These are phyloP conservation scores for Trichoderma parareesei DNA, from an alignment of 495 filamentous ascomycete species.

Conservation along the genomic window DNA sequence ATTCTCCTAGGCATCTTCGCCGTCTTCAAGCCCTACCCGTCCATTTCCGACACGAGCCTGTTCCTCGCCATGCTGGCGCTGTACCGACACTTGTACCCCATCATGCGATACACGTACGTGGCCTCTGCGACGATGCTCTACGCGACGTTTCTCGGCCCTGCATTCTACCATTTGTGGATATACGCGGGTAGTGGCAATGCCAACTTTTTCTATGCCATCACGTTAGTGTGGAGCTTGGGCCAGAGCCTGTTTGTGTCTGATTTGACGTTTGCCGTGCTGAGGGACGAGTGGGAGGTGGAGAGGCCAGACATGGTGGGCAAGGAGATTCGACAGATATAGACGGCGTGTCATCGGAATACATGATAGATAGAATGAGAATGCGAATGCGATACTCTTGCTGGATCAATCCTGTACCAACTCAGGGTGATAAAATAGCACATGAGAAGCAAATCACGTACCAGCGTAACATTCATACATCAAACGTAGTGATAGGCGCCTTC, in stretches of 20 bases:
- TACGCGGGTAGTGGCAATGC: slow-evolving; percentile 97
- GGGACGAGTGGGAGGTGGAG: slow-evolving; percentile 93
- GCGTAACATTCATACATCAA: not conserved
- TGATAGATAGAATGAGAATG: not conserved
- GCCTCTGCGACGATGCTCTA: slow-evolving; percentile 75
- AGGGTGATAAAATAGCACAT: not conserved
- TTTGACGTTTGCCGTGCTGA: slow-evolving; percentile 72
- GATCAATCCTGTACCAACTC: not conserved
- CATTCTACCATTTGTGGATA: slow-evolving; percentile 97
- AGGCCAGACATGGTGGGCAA: slow-evolving; percentile 81
- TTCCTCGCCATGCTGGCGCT: slow-evolving; percentile 77
- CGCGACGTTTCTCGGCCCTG: slow-evolving; percentile 78
- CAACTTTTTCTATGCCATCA: slow-evolving; percentile 99
- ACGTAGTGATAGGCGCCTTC: not conserved
- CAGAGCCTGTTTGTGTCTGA: slow-evolving; percentile 73
- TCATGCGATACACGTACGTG: slow-evolving; percentile 92
- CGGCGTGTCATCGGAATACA: too few relatives aligned
- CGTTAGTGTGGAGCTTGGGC: slow-evolving; percentile 90
- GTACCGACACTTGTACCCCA: slow-evolving; percentile 88
- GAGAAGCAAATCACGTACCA: not conserved
- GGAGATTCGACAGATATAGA: slow-evolving; percentile 75
- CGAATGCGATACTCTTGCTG: not conserved
- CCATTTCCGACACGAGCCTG: slow-evolving; percentile 75
- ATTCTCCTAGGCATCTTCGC: slow-evolving; percentile 79
- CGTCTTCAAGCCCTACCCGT: slow-evolving; percentile 94